Percentiles rank a stretch among this genome's conserved stretches.
phyloP scores from a whole-genome alignment of 2,329 filamentous ascomycete species.

The Lasiodiplodia gonubiensis region DNA sequence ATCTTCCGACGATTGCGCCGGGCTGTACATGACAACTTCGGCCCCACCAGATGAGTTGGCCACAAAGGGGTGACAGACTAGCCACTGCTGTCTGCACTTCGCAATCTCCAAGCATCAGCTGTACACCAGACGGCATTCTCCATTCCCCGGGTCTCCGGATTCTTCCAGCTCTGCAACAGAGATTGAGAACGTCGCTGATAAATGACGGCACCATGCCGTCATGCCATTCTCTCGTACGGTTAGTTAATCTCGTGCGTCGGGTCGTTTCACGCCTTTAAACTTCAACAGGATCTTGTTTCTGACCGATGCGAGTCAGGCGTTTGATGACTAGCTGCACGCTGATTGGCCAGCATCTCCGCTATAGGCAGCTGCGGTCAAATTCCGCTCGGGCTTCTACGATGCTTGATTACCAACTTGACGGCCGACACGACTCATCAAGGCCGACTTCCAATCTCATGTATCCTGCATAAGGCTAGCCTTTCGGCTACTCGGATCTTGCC shows the following conservation, averaged over 20 bases:
- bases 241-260: background rate
- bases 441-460: background rate
- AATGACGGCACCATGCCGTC: background rate
- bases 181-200: background rate
- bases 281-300: background rate
- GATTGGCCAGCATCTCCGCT: background rate
- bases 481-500: background rate
- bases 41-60: background rate
- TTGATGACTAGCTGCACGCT: background rate
- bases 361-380: slow-evolving; percentile 7
- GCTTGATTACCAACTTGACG: background rate
- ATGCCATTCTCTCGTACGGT: background rate
- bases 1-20: background rate
- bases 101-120: background rate
- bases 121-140: background rate
- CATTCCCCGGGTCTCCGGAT: background rate
- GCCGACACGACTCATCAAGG: background rate
- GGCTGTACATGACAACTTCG: background rate
- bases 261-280: background rate
- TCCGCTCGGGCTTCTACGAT: background rate
- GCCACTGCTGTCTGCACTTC: background rate
- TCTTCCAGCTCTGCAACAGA: background rate
- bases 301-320: background rate
- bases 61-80: background rate
- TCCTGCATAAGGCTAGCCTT: background rate